Evolutionary conservation across 1,284 basidiomycete genomes (phyloP).

Genomic region (Cryptococcus floricola): DNA sequence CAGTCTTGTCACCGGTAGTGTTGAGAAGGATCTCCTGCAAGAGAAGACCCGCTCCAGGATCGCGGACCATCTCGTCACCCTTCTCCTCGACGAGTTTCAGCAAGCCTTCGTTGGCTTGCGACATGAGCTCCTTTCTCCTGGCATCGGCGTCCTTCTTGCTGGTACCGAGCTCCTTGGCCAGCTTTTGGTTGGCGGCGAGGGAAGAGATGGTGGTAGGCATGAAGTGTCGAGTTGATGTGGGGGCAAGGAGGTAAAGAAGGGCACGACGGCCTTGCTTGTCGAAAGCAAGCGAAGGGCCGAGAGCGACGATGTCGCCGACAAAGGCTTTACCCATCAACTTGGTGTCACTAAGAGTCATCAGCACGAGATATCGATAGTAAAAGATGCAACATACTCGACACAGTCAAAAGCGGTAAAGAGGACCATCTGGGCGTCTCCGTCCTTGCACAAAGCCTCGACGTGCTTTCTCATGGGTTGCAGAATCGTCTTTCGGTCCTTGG

Average conservation of each 20-base stretch:
- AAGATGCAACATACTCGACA: constrained; percentile 61
- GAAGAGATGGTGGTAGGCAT: constrained; percentile 68
- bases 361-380: not conserved
- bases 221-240: constrained; percentile 72
- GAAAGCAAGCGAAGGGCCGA: constrained; percentile 54
- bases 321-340: constrained; percentile 77
- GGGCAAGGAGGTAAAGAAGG: constrained; percentile 73
- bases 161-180: constrained; percentile 55
- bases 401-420: constrained; percentile 81
- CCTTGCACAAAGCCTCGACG: constrained; percentile 73
- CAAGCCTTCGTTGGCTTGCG: constrained; percentile 65
- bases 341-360: constrained; percentile 61
- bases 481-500: constrained; percentile 72
- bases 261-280: constrained; percentile 62
- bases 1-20: constrained; percentile 71
- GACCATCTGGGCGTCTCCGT: constrained; percentile 81
- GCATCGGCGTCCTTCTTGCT: constrained; percentile 69
- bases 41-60: constrained; percentile 71
- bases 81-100: constrained; percentile 62
- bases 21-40: constrained; percentile 75
- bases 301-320: constrained; percentile 53
- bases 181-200: constrained; percentile 62
- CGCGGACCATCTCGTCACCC: constrained; percentile 60
- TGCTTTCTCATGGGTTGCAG: constrained; percentile 81
- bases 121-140: constrained; percentile 64